These are phyloP conservation scores for Proliferodiscus dingleyae DNA, from an alignment of 2,329 filamentous ascomycete genomes.

Conservation along the genomic window DNA sequence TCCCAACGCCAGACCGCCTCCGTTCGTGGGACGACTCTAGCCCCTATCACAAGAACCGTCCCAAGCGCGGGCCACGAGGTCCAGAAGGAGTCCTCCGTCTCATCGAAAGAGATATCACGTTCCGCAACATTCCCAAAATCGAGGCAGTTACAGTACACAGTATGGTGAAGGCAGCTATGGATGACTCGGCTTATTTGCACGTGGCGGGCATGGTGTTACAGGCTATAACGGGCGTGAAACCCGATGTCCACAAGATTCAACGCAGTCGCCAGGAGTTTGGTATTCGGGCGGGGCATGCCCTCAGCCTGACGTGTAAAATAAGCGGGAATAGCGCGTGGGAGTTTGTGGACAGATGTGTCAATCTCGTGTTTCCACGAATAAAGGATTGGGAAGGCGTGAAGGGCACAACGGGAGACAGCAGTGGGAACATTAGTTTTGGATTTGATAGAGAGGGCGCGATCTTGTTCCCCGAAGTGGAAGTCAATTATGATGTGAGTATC, in stretches of 20 bases:
- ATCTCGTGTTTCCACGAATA: constrained; percentile 87
- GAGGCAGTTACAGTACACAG: constrained; percentile 76
- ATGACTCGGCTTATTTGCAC: constrained; percentile 71
- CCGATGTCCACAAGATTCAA: constrained; percentile 64
- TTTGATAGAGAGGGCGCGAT: constrained; percentile 70
- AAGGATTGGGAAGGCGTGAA: constrained; percentile 91
- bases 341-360: constrained; percentile 84
- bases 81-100: constrained; percentile 61
- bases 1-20: constrained; percentile 59
- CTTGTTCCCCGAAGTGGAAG: constrained; percentile 88
- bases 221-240: constrained; percentile 75
- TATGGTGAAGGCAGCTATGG: constrained; percentile 61
- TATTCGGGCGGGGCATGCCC: constrained; percentile 64
- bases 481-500: constrained; percentile 82
- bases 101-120: constrained; percentile 69
- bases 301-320: constrained; percentile 73
- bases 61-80: constrained; percentile 78
- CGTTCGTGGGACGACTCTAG: constrained; percentile 85
- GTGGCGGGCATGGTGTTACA: constrained; percentile 81
- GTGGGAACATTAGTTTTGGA: constrained; percentile 83
- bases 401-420: constrained; percentile 69
- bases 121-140: constrained; percentile 80
- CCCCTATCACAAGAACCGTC: constrained; percentile 90
- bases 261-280: constrained; percentile 71
- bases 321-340: constrained; percentile 78